Base-by-base conservation (phyloP, 345 rosid species). In the Barbarea vulgaris region DNA sequence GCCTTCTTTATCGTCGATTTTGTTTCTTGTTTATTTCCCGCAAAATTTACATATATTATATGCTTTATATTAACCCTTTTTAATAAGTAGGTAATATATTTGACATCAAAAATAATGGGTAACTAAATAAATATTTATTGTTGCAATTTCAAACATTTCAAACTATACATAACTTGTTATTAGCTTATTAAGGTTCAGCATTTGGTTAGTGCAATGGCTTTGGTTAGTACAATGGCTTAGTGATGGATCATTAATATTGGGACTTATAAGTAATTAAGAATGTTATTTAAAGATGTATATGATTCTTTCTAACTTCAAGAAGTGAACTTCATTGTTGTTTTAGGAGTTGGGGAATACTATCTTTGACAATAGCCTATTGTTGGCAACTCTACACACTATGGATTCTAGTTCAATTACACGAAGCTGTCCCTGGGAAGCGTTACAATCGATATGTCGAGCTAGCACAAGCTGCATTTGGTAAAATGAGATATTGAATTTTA, bases 381-480 rank as follows among this genome's bases (percentile, higher is more conserved):
- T 94, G 98, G 97, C 98, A 94, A 77, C 90, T 94, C 30, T 94
- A 94, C 83, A 91, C 98, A 17, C 61, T 94, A 64, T 94, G 97
- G 97, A 81, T 94, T 79, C 86, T 94, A 15, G 97, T 94, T 77
- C 97, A 91, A 78, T 77, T 94, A 19, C 98, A 94, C 27, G 98
- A 94, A 84, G 97, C 98, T 17, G 96, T 94, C 66, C 97, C 98
- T 0, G 97, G 96, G 42, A 94, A 91, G 82, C 84, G 98, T 27
- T 94, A 94, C 83, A 91, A 91, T 84, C 81, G 98, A 83, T 94
- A 91, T 41, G 98, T 94, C 31, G 97, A 94, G 77, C 97, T 94
- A 54, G 97, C 98, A 42, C 91, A 91, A 80, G 97, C 98, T 67
- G 98, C 98, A 55, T 94, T 94, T 59, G 98, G 98, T 94, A 78